These are phyloP conservation scores for Symmetrospora coprosmae DNA, from an alignment of 768 basidiomycete species.

Conservation along the genomic window DNA sequence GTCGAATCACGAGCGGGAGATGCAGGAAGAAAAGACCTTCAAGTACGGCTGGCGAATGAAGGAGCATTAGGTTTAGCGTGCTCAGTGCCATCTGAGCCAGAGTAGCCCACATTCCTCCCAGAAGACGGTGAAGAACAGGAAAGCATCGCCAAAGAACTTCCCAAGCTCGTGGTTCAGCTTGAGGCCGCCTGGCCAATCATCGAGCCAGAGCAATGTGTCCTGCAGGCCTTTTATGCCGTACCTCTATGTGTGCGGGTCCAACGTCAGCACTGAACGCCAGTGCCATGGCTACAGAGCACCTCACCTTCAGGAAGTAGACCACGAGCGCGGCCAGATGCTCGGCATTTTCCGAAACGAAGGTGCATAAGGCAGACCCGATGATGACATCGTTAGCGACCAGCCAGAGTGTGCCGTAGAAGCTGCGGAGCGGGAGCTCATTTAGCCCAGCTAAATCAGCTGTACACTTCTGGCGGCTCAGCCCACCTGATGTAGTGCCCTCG, in stretches of 20 bases:
- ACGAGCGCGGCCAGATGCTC: slow-evolving; percentile 40
- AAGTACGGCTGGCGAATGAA: slow-evolving; percentile 5
- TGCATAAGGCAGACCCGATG: slow-evolving; percentile 58
- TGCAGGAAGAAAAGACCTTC: slow-evolving; percentile 35
- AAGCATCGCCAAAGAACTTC: slow-evolving; percentile 59
- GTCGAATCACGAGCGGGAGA: slow-evolving; percentile 34
- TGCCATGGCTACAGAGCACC: background rate
- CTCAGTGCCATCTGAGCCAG: background rate
- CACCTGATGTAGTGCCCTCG: slow-evolving; percentile 10
- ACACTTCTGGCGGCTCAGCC: background rate
- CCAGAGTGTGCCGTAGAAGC: slow-evolving; percentile 87
- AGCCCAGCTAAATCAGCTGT: no score
- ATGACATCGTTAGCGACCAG: slow-evolving; percentile 78
- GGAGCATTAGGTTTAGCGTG: no score
- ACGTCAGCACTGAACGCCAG: background rate
- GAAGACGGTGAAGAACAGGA: slow-evolving; percentile 50
- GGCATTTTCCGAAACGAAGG: slow-evolving; percentile 58
- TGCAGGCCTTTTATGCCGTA: slow-evolving; percentile 45
- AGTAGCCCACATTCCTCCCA: slow-evolving; percentile 54
- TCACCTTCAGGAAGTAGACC: slow-evolving; percentile 41
- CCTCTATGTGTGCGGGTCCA: slow-evolving; percentile 26
- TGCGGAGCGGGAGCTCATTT: slow-evolving; percentile 38
- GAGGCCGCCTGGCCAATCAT: slow-evolving; percentile 87
- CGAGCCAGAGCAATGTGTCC: slow-evolving; percentile 59
- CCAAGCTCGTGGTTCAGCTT: slow-evolving; percentile 95